A percentile compares a stretch with the other conserved stretches of the same genome.
These are phyloP conservation scores for Helotiales sp. DNA, from an alignment of 2,329 filamentous ascomycete genomes.

Conservation along the genomic window DNA sequence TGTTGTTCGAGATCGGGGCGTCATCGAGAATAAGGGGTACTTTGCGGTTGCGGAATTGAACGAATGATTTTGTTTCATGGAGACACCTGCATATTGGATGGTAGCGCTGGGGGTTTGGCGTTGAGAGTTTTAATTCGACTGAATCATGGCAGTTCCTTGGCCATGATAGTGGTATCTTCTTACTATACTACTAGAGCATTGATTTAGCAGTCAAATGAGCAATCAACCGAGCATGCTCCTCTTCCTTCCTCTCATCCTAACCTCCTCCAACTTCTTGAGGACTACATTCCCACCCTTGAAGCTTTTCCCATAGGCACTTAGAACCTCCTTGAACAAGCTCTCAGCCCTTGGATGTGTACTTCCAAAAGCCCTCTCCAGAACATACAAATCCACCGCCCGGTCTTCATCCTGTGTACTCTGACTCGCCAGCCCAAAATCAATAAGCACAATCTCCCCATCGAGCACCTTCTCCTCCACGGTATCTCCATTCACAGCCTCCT, in stretches of 20 bases:
- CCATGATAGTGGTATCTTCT: not conserved
- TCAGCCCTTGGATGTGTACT: slow-evolving; percentile 92
- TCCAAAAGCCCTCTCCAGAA: slow-evolving; percentile 90
- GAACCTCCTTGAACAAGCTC: slow-evolving; percentile 72
- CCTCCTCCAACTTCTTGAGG: slow-evolving; percentile 84
- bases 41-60: slow-evolving; percentile 82
- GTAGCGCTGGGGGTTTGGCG: slow-evolving; percentile 14
- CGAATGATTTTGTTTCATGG: slow-evolving; percentile 40
- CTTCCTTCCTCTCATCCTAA: slow-evolving; percentile 92
- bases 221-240: slow-evolving; percentile 88
- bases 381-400: slow-evolving; percentile 93
- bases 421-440: slow-evolving; percentile 90
- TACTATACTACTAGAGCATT: not conserved
- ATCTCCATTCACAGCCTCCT: slow-evolving; percentile 25
- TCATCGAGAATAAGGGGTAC: slow-evolving; percentile 98
- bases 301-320: slow-evolving; percentile 73
- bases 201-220: not conserved
- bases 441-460: slow-evolving; percentile 81
- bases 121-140: not conserved
- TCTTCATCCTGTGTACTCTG: slow-evolving; percentile 88
- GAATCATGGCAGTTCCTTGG: not conserved
- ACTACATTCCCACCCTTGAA: slow-evolving; percentile 78
- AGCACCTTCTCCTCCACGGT: slow-evolving; percentile 44
- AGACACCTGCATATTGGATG: slow-evolving; percentile 4
- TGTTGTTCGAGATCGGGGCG: slow-evolving; percentile 88